Percentiles rank a stretch among this genome's conserved stretches.
Evolutionary conservation across 2,329 filamentous ascomycete genomes (phyloP).

Genomic region (Fonsecaea multimorphosa): DNA sequence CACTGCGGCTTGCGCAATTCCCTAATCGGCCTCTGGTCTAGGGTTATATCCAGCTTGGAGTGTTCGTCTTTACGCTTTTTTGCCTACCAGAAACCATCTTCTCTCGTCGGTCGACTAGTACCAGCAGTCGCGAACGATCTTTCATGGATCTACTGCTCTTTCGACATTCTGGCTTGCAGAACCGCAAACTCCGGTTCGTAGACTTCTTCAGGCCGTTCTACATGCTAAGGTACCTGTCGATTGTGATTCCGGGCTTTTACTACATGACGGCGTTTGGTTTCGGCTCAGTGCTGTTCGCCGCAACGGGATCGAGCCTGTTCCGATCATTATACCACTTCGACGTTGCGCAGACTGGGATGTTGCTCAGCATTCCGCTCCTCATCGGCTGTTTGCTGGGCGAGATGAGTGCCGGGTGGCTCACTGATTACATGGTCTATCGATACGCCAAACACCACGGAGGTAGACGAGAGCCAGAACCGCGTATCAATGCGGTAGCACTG

Average conservation of each 20-base stretch:
- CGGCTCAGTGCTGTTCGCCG: slow-evolving; percentile 40
- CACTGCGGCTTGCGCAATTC: neutral
- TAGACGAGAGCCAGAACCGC: slow-evolving; percentile 27
- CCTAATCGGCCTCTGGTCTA: neutral
- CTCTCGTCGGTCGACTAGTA: slow-evolving; percentile 24
- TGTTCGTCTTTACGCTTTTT: slow-evolving; percentile 33
- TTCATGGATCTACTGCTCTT: slow-evolving; percentile 26
- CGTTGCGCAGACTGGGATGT: slow-evolving; percentile 39
- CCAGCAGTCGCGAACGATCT: slow-evolving; percentile 14
- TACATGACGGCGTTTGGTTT: slow-evolving; percentile 41
- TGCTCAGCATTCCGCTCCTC: slow-evolving; percentile 39
- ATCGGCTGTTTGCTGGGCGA: slow-evolving; percentile 41
- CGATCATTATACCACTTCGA: slow-evolving; percentile 39
- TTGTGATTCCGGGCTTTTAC: slow-evolving; percentile 40
- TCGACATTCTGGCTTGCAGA: slow-evolving; percentile 15
- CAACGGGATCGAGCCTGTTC: slow-evolving; percentile 40
- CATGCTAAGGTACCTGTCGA: slow-evolving; percentile 42
- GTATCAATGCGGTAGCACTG: slow-evolving; percentile 27
- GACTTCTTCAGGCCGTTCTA: slow-evolving; percentile 40
- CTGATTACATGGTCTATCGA: slow-evolving; percentile 29
- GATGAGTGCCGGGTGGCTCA: slow-evolving; percentile 37
- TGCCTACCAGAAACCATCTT: slow-evolving; percentile 32
- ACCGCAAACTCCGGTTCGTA: slow-evolving; percentile 29
- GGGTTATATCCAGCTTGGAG: slow-evolving; percentile 33
- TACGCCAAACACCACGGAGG: slow-evolving; percentile 30